These are phyloP conservation scores for Jatropha podagrica DNA, from an alignment of 441 rosid genomes.

Conservation along the genomic window DNA sequence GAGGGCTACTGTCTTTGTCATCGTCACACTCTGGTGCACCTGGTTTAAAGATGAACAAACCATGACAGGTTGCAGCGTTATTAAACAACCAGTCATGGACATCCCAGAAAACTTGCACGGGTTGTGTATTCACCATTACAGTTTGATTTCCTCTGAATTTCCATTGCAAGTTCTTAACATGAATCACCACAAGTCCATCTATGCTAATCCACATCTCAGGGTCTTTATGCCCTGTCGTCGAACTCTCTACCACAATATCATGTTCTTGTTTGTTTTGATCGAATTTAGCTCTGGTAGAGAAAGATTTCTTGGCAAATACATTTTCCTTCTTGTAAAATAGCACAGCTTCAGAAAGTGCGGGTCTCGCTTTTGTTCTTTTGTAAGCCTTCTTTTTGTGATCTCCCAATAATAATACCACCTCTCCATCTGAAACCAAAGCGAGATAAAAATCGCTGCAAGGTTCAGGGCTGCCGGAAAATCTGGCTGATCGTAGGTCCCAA, in stretches of 20 bases:
- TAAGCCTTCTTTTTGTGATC: slow-evolving; percentile 33
- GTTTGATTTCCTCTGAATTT: slow-evolving; percentile 40
- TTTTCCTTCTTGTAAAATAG: slow-evolving; percentile 30
- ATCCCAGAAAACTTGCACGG: slow-evolving; percentile 36
- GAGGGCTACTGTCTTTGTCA: slow-evolving; percentile 22
- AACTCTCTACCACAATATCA: slow-evolving; percentile 33
- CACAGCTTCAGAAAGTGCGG: slow-evolving; percentile 25
- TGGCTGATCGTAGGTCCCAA: slow-evolving; percentile 38
- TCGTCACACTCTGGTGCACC: slow-evolving; percentile 25
- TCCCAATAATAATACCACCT: slow-evolving; percentile 31
- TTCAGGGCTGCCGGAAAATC: slow-evolving; percentile 33
- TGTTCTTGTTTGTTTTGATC: slow-evolving; percentile 30
- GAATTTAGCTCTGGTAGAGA: slow-evolving; percentile 32
- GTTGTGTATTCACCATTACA: slow-evolving; percentile 30
- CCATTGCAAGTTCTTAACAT: slow-evolving; percentile 37
- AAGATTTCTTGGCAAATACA: slow-evolving; percentile 33
- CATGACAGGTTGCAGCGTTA: slow-evolving; percentile 25
- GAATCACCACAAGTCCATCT: slow-evolving; percentile 34
- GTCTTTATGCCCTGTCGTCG: slow-evolving; percentile 30
- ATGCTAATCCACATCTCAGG: slow-evolving; percentile 44
- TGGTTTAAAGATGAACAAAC: slow-evolving; percentile 35
- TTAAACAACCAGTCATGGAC: slow-evolving; percentile 38
- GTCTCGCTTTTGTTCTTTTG: slow-evolving; percentile 34
- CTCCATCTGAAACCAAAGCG: slow-evolving; percentile 33
- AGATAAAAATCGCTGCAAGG: slow-evolving; percentile 31